Conservation (phyloP, 228 moss, liverwort and hornwort species). For the Sphagnum fallax region DNA sequence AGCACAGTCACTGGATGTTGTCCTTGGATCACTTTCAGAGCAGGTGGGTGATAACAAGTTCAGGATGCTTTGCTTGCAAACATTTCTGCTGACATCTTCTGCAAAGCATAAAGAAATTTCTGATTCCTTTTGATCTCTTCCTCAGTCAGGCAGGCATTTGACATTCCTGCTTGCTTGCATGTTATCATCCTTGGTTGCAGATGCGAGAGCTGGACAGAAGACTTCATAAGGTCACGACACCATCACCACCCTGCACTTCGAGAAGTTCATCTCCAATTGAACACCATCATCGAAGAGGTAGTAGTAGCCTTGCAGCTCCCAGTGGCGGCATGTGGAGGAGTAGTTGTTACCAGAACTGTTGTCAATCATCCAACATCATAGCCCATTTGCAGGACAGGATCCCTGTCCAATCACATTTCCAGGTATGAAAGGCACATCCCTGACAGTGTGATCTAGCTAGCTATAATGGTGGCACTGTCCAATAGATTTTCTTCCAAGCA, state of each 20-base stretch:
- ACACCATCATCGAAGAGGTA: too few species aligned
- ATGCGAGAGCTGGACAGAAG: conserved; percentile 53
- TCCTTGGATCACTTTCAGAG: conserved; percentile 58
- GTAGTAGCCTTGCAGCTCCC: background rate
- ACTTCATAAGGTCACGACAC: conserved; percentile 39
- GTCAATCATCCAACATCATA: conserved; percentile 6
- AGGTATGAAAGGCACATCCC: background rate
- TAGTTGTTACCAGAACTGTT: too few species aligned
- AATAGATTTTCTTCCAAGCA: too few species aligned
- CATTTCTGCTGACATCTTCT: too few species aligned
- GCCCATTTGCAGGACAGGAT: conserved; percentile 15
- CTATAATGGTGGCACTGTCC: too few species aligned
- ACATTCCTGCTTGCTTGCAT: too few species aligned
- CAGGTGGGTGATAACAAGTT: conserved; percentile 18
- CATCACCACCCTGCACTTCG: conserved; percentile 22
- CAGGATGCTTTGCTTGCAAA: too few species aligned
- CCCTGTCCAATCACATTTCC: conserved; percentile 7
- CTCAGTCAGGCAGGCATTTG: background rate
- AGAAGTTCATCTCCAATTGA: conserved; percentile 31
- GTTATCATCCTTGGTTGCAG: conserved; percentile 7
- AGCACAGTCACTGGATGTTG: conserved; percentile 46
- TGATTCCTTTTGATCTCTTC: background rate
- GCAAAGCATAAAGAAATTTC: too few species aligned
- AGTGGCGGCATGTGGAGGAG: conserved; percentile 10
- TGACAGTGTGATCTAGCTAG: too few species aligned